Conservation (phyloP, 2,329 filamentous ascomycete species). For the Diaporthe velutina region DNA sequence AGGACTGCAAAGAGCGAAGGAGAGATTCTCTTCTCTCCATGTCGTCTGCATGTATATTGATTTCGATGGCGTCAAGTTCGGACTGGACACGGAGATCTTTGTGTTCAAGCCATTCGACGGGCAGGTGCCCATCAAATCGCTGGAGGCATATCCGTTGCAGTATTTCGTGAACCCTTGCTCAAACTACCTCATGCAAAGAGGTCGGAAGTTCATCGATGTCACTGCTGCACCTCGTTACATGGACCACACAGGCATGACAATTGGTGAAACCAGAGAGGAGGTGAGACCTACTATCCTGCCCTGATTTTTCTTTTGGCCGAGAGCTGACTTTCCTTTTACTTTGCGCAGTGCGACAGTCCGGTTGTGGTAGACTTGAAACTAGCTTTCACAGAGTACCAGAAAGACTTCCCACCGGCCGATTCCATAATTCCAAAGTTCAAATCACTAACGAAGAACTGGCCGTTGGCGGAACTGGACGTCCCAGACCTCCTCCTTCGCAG, state of each 20-base stretch:
- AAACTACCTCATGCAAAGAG: constrained; percentile 36
- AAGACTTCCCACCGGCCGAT: background rate
- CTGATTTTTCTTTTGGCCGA: background rate
- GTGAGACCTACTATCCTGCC: constrained; percentile 35
- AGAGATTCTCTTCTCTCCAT: background rate
- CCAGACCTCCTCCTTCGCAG: too few relatives aligned
- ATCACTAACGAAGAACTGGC: background rate
- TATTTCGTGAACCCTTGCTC: background rate
- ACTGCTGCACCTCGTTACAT: constrained; percentile 43
- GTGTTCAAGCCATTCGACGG: constrained; percentile 46
- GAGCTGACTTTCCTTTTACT: constrained; percentile 40
- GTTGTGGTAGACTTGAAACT: constrained; percentile 48
- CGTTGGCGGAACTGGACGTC: too few relatives aligned
- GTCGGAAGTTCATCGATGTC: constrained; percentile 44
- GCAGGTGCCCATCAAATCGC: constrained; percentile 42
- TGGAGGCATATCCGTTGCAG: constrained; percentile 45
- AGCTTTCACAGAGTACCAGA: constrained; percentile 40
- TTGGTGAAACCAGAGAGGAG: constrained; percentile 43
- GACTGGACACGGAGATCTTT: constrained; percentile 35
- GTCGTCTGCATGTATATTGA: background rate
- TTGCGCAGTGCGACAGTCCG: constrained; percentile 40
- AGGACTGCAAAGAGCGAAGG: background rate
- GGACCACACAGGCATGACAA: constrained; percentile 46
- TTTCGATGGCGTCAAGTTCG: background rate
- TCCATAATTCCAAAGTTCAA: background rate